Evolutionary conservation across 2,329 filamentous ascomycete genomes (phyloP).

Genomic region (Colletotrichum australisinense): DNA sequence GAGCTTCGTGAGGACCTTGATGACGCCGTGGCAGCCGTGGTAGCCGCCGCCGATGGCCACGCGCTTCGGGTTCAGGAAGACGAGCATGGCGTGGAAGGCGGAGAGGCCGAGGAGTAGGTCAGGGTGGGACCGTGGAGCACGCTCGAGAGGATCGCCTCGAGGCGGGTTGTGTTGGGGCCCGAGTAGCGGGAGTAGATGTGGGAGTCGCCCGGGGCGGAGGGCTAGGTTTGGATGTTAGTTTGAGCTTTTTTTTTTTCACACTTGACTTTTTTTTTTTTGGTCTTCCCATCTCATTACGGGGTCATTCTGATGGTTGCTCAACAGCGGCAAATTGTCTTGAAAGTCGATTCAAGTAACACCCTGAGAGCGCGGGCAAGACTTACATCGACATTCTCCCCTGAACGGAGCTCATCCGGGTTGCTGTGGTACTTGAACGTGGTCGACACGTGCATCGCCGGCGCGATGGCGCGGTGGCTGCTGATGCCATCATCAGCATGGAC

Average conservation of each 20-base stretch:
- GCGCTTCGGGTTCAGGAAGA: conserved; percentile 84
- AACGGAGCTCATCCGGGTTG: conserved; percentile 73
- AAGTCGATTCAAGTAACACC: neutral
- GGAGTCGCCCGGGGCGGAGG: conserved; percentile 64
- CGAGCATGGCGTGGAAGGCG: conserved; percentile 88
- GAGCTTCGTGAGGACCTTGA: conserved; percentile 78
- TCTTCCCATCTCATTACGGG: neutral
- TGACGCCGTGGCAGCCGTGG: conserved; percentile 92
- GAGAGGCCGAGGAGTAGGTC: conserved; percentile 85
- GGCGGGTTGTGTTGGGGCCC: conserved; percentile 83
- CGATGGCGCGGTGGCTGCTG: conserved; percentile 81
- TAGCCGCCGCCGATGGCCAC: conserved; percentile 89
- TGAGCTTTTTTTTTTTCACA: neutral
- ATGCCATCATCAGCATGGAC: conserved; percentile 86
- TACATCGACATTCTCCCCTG: conserved; percentile 67
- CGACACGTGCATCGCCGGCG: conserved; percentile 89
- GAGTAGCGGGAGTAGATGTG: conserved; percentile 88
- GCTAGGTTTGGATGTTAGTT: conserved; percentile 47
- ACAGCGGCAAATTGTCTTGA: neutral
- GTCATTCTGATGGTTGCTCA: neutral
- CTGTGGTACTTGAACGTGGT: conserved; percentile 88
- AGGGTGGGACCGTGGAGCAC: conserved; percentile 77
- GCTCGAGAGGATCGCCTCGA: conserved; percentile 83
- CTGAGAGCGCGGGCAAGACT: conserved; percentile 41
- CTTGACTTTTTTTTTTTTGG: neutral